A percentile compares a stretch with the other conserved stretches of the same genome.
Evolutionary conservation across 768 basidiomycete genomes (phyloP).

Genomic region (Mycena crocata): DNA sequence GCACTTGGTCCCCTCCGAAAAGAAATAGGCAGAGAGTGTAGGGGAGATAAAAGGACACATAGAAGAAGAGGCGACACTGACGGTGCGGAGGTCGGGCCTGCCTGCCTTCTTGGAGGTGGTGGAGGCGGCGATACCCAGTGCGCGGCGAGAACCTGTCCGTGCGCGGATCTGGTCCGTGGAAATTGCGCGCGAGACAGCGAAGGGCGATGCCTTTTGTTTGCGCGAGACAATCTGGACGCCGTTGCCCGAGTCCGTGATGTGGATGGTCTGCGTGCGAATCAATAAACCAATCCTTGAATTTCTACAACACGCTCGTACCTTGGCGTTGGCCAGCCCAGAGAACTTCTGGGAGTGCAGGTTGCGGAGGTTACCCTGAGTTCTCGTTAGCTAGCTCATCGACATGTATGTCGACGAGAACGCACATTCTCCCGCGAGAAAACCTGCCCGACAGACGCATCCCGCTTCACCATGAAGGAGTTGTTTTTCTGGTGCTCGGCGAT

Average conservation of each 20-base stretch:
- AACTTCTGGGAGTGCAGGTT: constrained; percentile 94
- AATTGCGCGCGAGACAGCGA: constrained; percentile 59
- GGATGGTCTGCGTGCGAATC: constrained; percentile 64
- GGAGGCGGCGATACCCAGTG: constrained; percentile 71
- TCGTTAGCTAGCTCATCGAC: constrained; percentile 19
- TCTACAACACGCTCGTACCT: constrained; percentile 55
- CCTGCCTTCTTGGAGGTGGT: constrained; percentile 72
- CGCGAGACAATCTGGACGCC: constrained; percentile 72
- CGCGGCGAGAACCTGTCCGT: constrained; percentile 78
- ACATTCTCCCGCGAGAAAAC: constrained; percentile 89
- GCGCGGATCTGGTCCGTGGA: constrained; percentile 68
- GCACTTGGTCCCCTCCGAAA: too few relatives aligned
- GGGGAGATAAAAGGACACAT: constrained; percentile 25
- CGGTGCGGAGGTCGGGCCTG: constrained; percentile 81
- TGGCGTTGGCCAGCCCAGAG: constrained; percentile 89
- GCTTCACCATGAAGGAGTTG: constrained; percentile 91
- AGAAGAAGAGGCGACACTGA: constrained; percentile 57
- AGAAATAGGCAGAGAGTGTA: constrained; percentile 1
- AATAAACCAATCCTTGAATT: background rate
- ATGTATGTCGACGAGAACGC: too few relatives aligned
- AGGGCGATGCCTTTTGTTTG: constrained; percentile 70
- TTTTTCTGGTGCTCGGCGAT: constrained; percentile 63
- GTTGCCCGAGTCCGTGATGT: constrained; percentile 64
- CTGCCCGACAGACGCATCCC: constrained; percentile 70
- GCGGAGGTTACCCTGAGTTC: constrained; percentile 79